phyloP scores from a whole-genome alignment of 2,329 filamentous ascomycete species.

The Beauveria asiatica region DNA sequence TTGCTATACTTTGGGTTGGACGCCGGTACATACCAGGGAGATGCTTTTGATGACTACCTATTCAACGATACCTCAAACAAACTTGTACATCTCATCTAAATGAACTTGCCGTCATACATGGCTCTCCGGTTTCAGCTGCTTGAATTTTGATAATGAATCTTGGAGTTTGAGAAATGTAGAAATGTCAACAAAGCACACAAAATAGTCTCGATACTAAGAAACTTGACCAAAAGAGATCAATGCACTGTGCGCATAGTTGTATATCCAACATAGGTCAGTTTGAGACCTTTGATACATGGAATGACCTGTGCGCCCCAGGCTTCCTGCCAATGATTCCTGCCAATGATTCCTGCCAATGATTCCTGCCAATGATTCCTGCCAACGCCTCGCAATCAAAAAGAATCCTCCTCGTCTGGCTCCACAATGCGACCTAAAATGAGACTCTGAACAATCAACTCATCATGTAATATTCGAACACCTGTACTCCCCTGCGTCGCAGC shows the following conservation, averaged over 20 bases:
- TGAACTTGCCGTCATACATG: too few species aligned
- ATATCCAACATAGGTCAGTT: neutral
- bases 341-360: neutral
- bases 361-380: neutral
- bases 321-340: neutral
- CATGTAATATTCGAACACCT: constrained; percentile 60
- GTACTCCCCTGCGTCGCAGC: constrained; percentile 17
- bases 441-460: constrained; percentile 88
- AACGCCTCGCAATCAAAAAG: constrained; percentile 9
- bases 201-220: too few species aligned
- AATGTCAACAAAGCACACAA: too few species aligned
- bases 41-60: too few species aligned
- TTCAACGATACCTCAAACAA: too few species aligned
- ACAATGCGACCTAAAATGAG: constrained; percentile 76
- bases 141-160: too few species aligned
- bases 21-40: too few species aligned
- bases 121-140: too few species aligned
- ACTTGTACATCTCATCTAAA: too few species aligned
- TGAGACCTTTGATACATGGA: neutral
- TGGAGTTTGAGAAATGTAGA: too few species aligned
- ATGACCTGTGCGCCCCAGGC: neutral
- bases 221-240: too few species aligned
- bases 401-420: constrained; percentile 43
- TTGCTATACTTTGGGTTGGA: too few species aligned
- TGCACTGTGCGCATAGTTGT: neutral